Evolutionary conservation across 2,329 filamentous ascomycete species (phyloP).

Genomic region (Fusarium redolens): DNA sequence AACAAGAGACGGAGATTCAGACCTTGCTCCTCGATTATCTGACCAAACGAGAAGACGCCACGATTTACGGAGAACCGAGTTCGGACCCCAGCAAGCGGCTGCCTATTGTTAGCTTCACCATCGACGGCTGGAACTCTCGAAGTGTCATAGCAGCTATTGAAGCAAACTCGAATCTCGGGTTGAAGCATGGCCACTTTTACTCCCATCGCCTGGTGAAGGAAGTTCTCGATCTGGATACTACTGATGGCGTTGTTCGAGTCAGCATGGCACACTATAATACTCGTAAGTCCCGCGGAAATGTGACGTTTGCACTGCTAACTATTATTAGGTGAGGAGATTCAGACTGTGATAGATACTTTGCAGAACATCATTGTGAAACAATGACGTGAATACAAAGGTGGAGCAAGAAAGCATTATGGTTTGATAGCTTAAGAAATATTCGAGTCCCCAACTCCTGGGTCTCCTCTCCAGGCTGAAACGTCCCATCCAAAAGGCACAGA

Average conservation of each 20-base stretch:
- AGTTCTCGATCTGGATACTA: slow-evolving; percentile 65
- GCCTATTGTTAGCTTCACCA: slow-evolving; percentile 74
- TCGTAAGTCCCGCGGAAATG: slow-evolving; percentile 53
- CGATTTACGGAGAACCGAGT: slow-evolving; percentile 67
- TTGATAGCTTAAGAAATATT: no score
- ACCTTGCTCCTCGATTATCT: slow-evolving; percentile 69
- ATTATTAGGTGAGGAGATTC: background rate
- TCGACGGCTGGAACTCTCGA: slow-evolving; percentile 66
- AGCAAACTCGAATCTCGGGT: slow-evolving; percentile 66
- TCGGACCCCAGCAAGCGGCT: slow-evolving; percentile 63
- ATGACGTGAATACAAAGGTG: accelerated
- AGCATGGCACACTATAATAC: slow-evolving; percentile 81
- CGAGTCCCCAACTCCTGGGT: accelerated
- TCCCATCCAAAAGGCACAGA: background rate
- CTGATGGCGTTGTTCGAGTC: slow-evolving; percentile 73
- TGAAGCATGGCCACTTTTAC: slow-evolving; percentile 77
- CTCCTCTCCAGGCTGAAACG: accelerated
- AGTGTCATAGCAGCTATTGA: slow-evolving; percentile 73
- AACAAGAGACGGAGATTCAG: slow-evolving; percentile 72
- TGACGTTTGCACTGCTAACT: background rate
- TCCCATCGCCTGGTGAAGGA: slow-evolving; percentile 71
- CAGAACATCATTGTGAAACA: background rate
- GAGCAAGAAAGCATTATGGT: no score
- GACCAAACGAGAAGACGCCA: slow-evolving; percentile 61
- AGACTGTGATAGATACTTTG: background rate